Conservation (phyloP, 129 eudicot species). For the Saussurea involucrata region DNA sequence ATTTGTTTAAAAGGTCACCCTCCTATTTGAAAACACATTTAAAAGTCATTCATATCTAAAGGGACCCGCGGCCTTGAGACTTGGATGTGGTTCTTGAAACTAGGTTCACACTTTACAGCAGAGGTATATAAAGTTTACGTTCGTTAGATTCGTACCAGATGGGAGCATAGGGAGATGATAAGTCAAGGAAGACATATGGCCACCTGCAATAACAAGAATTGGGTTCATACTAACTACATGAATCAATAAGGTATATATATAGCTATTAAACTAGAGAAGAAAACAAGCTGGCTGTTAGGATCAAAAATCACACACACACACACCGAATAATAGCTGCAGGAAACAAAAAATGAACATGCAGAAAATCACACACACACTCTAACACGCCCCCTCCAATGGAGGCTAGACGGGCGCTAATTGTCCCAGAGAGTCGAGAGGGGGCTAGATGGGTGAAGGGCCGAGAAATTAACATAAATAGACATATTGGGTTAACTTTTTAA, state of each 20-base stretch:
- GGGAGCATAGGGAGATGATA: slow-evolving; percentile 91
- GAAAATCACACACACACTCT: no score
- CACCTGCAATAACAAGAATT: slow-evolving; percentile 53
- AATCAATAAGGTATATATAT: not conserved
- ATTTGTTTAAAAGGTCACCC: not conserved
- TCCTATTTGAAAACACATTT: not conserved
- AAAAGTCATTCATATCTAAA: not conserved
- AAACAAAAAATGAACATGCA: no score
- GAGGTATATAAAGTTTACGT: not conserved
- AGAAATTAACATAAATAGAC: no score
- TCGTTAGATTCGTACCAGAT: slow-evolving; percentile 47
- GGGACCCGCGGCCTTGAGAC: not conserved
- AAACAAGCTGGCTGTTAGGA: not conserved
- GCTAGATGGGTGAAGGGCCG: no score
- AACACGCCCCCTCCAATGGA: no score
- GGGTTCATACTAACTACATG: slow-evolving; percentile 1
- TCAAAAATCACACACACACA: slow-evolving; percentile 1
- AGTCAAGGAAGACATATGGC: slow-evolving; percentile 90
- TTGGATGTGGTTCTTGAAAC: not conserved
- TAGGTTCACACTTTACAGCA: not conserved
- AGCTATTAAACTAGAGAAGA: not conserved
- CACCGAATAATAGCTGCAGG: not conserved
- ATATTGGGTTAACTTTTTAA: no score
- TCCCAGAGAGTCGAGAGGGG: no score
- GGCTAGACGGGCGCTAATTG: no score